Evolutionary conservation across 2,329 filamentous ascomycete genomes (phyloP), one percentile per base, ranked within the genome.

Genomic region (Penicillium aurantiogriseum): DNA sequence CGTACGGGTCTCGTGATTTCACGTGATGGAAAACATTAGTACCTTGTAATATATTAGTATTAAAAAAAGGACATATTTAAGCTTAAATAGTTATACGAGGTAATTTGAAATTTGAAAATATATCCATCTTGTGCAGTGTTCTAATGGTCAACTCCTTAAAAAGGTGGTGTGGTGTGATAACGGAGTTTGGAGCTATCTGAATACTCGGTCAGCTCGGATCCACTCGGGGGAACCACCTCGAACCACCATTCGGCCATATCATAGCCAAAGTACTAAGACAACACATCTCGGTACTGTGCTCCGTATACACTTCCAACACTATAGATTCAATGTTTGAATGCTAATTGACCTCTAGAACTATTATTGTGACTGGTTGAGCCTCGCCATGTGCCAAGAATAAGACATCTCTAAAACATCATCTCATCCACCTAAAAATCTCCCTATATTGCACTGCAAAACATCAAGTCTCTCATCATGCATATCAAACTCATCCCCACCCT

Each of bases 1-100:
- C 54, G 57, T 69, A 66, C 62, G 58, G 6, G 50, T 56, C 58
- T 40, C 49, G 49, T 54, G 39, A 45, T n/a, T 13, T 49, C 57
- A 59, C 40, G 56, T 65, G 57, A 54, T 36, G 19, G 11, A 35
- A 3, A 21, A 3, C 4, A 7, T 17, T 7, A 33, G 7, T 44
- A 29, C 25, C 9, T 11, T n/a, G 13, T 7, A 27, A n/a, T 19
- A 35, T 21, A 11, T 10, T 2, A n/a, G 21, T 25, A 13, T 29
- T 52, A 25, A 36, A 25, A 36, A 17, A 35, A 7, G 19, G 5
- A 8, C 5, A 29, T 17, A 33, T 50, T 25, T 4, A 36, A 31
- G 25, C 43, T 48, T 11, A 9, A n/a, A 40, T 39, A 21, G 7
- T 13, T 49, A 6, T 33, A 19, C 2, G 27, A 5, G 17, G 11